Evolutionary conservation across 2,329 filamentous ascomycete genomes (phyloP).

Genomic region (Sporothrix pallida): DNA sequence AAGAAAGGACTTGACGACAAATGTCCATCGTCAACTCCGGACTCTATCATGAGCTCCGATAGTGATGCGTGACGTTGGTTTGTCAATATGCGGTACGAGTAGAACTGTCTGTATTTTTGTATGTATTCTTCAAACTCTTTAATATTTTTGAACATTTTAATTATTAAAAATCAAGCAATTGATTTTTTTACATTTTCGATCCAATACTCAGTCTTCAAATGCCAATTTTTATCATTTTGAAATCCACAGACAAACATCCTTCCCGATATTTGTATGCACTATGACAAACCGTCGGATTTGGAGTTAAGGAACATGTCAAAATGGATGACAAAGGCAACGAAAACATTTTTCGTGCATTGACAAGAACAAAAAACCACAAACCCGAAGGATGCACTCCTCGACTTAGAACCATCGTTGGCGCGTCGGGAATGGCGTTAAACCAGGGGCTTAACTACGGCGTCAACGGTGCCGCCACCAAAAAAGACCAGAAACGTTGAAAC

Average conservation of each 20-base stretch:
- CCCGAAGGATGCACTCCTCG: neutral
- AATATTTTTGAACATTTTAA: too few relatives aligned
- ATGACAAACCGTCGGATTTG: constrained; percentile 1
- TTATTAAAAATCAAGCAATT: neutral
- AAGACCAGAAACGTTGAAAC: neutral
- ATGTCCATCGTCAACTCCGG: neutral
- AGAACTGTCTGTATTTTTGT: too few relatives aligned
- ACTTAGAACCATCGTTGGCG: constrained; percentile 20
- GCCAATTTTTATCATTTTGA: neutral
- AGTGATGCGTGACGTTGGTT: neutral
- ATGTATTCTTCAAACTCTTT: too few relatives aligned
- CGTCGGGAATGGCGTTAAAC: constrained; percentile 24
- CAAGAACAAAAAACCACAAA: neutral
- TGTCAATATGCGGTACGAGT: too few relatives aligned
- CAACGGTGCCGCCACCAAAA: neutral
- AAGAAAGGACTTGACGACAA: too few relatives aligned
- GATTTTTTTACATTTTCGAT: neutral
- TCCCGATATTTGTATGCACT: neutral
- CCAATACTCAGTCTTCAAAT: neutral
- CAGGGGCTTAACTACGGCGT: constrained; percentile 14
- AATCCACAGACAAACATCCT: neutral
- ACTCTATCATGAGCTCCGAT: neutral
- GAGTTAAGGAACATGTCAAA: neutral
- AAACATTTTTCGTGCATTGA: neutral
- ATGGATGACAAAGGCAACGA: constrained; percentile 6